These are phyloP conservation scores for Cicer yamashitae DNA, from an alignment of 306 rosid genomes.

Conservation along the genomic window DNA sequence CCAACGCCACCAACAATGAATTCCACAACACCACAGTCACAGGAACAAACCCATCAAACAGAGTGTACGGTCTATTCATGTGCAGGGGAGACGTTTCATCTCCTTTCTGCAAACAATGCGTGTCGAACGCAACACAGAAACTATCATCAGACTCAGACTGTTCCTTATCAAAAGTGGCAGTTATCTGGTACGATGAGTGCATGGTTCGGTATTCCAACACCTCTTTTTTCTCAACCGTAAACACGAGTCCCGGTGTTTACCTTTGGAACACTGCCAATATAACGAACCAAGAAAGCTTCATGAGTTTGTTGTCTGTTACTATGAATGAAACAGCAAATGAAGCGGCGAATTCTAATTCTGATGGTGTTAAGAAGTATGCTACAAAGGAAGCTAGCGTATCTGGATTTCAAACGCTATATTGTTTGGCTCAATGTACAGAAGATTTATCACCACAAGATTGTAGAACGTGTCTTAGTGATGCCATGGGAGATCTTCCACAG, in stretches of 20 bases:
- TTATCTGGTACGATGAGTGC: slow-evolving; percentile 11
- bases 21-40: neutral
- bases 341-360: neutral
- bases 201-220: slow-evolving; percentile 24
- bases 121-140: neutral
- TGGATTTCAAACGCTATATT: neutral
- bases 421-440: slow-evolving; percentile 54
- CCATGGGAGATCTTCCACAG: slow-evolving; percentile 19
- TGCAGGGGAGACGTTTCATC: slow-evolving; percentile 6
- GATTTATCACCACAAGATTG: slow-evolving; percentile 35
- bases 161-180: neutral
- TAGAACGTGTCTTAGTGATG: slow-evolving; percentile 39
- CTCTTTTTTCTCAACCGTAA: neutral
- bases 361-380: neutral
- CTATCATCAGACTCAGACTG: neutral
- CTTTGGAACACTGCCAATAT: neutral
- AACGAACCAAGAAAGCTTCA: neutral
- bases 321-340: neutral
- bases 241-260: neutral
- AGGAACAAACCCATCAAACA: neutral
- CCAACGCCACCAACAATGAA: neutral
- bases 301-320: neutral
- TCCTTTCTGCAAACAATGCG: neutral
- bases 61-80: neutral
- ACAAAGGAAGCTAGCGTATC: neutral